phyloP scores from a whole-genome alignment of 345 rosid genomes.

The Eucalyptus grandis region DNA sequence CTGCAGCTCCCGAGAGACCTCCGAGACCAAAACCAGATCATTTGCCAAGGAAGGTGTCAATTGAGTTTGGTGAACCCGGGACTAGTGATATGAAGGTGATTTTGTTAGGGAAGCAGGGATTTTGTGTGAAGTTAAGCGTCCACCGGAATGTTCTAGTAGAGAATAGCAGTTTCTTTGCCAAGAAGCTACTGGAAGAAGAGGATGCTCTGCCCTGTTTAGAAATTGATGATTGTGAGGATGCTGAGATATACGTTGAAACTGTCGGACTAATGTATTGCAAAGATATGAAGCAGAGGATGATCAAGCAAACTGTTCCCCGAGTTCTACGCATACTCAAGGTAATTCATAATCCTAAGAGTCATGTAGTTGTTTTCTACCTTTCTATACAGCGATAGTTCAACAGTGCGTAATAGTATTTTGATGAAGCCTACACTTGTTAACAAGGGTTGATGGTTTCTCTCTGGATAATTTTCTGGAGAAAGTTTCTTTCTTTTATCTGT shows the following conservation, averaged over 20 bases:
- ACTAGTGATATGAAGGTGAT: slow-evolving; percentile 82
- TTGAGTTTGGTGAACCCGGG: slow-evolving; percentile 91
- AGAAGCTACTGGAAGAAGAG: slow-evolving; percentile 50
- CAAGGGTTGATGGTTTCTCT: neutral
- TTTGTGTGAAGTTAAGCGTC: slow-evolving; percentile 87
- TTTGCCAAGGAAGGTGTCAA: slow-evolving; percentile 81
- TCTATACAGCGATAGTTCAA: neutral
- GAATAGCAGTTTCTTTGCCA: slow-evolving; percentile 61
- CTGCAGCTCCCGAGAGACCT: slow-evolving; percentile 44
- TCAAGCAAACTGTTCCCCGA: slow-evolving; percentile 81
- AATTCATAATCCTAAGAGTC: neutral
- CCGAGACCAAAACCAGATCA: slow-evolving; percentile 65
- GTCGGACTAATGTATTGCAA: slow-evolving; percentile 95
- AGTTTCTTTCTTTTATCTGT: neutral
- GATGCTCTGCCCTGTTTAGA: slow-evolving; percentile 55
- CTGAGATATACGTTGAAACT: slow-evolving; percentile 87
- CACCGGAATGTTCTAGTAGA: slow-evolving; percentile 68
- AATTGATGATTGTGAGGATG: slow-evolving; percentile 79
- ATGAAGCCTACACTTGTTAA: neutral
- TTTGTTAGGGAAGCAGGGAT: slow-evolving; percentile 83
- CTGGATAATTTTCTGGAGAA: neutral
- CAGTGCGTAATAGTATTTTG: neutral
- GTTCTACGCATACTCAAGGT: slow-evolving; percentile 92
- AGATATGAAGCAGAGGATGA: slow-evolving; percentile 87
- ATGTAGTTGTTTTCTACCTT: neutral